Evolutionary conservation across 129 eudicot genomes (phyloP).

Genomic region (Lactuca saligna): DNA sequence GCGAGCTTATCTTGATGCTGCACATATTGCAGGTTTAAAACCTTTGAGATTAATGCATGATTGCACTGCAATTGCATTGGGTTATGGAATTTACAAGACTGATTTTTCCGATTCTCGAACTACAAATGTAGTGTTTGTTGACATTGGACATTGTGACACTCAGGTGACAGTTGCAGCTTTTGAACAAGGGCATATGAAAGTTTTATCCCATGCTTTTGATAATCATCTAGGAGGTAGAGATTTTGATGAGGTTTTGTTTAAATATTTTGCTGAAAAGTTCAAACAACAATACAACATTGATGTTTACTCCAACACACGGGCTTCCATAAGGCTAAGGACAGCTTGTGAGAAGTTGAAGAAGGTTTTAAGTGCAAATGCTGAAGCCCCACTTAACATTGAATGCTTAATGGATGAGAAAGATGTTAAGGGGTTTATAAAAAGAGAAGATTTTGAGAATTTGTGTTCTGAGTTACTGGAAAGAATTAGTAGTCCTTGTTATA

Average conservation of each 20-base stretch:
- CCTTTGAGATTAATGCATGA: constrained; percentile 87
- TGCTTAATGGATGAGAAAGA: constrained; percentile 99
- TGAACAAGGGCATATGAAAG: constrained; percentile 70
- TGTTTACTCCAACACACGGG: constrained; percentile 66
- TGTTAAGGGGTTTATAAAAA: constrained; percentile 81
- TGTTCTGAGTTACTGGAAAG: constrained; percentile 61
- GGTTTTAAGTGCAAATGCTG: constrained; percentile 94
- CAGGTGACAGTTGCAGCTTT: constrained; percentile 84
- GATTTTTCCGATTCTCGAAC: constrained; percentile 56
- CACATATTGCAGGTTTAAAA: constrained; percentile 74
- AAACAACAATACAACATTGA: constrained; percentile 63
- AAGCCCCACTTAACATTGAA: constrained; percentile 89
- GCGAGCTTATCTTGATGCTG: constrained; percentile 83
- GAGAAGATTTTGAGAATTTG: constrained; percentile 91
- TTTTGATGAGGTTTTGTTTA: constrained; percentile 86
- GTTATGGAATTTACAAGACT: constrained; percentile 92
- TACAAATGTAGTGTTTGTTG: constrained; percentile 78
- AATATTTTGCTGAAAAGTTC: constrained; percentile 65
- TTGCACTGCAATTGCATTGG: constrained; percentile 88
- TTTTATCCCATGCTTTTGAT: constrained; percentile 85
- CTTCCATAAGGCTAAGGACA: constrained; percentile 76
- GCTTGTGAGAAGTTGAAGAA: constrained; percentile 94
- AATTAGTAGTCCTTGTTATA: constrained; percentile 65
- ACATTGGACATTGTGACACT: constrained; percentile 91
- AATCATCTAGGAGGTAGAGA: constrained; percentile 86